Percentiles rank a stretch among this genome's conserved stretches.
phyloP scores from a whole-genome alignment of 2,329 filamentous ascomycete species.

The Penicillium oxalicum region DNA sequence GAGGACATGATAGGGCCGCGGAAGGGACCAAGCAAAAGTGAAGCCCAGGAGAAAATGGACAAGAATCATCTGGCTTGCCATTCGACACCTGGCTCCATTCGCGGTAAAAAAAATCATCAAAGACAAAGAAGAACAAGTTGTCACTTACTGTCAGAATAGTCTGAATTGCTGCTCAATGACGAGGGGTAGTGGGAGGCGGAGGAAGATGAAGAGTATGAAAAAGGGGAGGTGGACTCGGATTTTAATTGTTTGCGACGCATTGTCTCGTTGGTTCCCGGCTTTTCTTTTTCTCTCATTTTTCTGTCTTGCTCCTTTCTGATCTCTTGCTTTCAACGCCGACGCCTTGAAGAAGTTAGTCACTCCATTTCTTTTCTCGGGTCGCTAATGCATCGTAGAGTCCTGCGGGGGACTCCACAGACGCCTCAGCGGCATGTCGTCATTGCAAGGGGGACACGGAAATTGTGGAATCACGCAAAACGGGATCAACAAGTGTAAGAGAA shows the following conservation, averaged over 20 bases:
- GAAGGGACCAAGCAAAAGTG: too few species aligned
- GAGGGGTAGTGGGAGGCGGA: slow-evolving; percentile 28
- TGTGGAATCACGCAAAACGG: not conserved
- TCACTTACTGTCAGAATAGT: slow-evolving; percentile 14
- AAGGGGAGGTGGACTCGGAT: slow-evolving; percentile 16
- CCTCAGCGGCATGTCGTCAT: slow-evolving; percentile 2
- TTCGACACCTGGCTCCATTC: too few species aligned
- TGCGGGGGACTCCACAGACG: not conserved
- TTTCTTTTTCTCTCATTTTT: not conserved
- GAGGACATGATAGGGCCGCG: too few species aligned
- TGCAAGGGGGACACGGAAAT: not conserved
- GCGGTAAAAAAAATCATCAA: not conserved
- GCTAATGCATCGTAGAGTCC: not conserved
- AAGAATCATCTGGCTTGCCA: too few species aligned
- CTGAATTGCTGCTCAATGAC: slow-evolving; percentile 18
- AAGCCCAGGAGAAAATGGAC: too few species aligned
- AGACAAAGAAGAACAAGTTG: too few species aligned
- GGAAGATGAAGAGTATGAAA: slow-evolving; percentile 18
- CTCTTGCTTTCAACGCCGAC: too few species aligned
- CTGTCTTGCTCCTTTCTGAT: too few species aligned
- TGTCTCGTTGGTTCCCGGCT: not conserved
- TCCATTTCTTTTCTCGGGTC: not conserved
- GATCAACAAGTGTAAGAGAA: not conserved
- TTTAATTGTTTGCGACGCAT: slow-evolving; percentile 11
- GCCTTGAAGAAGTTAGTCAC: not conserved